These are phyloP conservation scores for Groenewaldozyma tartarivorans DNA, from an alignment of 805 yeast genomes.

Conservation along the genomic window DNA sequence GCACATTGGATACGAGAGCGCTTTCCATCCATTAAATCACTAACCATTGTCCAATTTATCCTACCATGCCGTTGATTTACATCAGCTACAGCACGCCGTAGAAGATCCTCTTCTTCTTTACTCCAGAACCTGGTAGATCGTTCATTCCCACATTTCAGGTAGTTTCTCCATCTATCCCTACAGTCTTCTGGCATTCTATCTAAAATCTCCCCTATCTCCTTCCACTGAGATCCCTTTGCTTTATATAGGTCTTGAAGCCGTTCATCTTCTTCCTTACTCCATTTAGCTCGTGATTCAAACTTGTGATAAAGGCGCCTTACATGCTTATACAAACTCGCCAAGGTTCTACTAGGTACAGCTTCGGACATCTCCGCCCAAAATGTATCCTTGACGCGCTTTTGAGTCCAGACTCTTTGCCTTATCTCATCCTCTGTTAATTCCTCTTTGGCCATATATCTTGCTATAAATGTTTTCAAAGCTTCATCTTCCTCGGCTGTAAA, in stretches of 20 bases:
- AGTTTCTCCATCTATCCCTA: conserved; percentile 93
- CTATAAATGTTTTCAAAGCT: conserved; percentile 65
- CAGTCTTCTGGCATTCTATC: conserved; percentile 98
- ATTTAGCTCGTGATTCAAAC: conserved; percentile 78
- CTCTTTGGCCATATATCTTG: conserved; percentile 56
- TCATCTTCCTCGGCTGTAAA: conserved; percentile 58
- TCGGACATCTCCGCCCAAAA: conserved; percentile 80
- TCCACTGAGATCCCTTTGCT: conserved; percentile 79
- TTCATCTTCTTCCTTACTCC: conserved; percentile 78
- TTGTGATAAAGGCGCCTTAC: conserved; percentile 84
- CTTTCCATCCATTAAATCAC: conserved; percentile 81
- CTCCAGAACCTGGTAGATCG: conserved; percentile 78
- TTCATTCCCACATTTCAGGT: conserved; percentile 79
- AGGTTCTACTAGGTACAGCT: conserved; percentile 73
- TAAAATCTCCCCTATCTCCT: conserved; percentile 64
- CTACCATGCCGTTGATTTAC: conserved; percentile 34
- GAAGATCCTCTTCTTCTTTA: conserved; percentile 52
- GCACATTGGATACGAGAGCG: conserved; percentile 91
- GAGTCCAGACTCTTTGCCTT: conserved; percentile 81
- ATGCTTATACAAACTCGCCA: conserved; percentile 88
- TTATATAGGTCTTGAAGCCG: conserved; percentile 52
- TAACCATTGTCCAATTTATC: conserved; percentile 86
- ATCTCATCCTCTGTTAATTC: conserved; percentile 56
- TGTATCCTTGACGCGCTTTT: conserved; percentile 73
- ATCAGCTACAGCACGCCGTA: conserved; percentile 45